phyloP scores from a whole-genome alignment of 2,329 filamentous ascomycete genomes.

The Sordariomycetes sp. region DNA sequence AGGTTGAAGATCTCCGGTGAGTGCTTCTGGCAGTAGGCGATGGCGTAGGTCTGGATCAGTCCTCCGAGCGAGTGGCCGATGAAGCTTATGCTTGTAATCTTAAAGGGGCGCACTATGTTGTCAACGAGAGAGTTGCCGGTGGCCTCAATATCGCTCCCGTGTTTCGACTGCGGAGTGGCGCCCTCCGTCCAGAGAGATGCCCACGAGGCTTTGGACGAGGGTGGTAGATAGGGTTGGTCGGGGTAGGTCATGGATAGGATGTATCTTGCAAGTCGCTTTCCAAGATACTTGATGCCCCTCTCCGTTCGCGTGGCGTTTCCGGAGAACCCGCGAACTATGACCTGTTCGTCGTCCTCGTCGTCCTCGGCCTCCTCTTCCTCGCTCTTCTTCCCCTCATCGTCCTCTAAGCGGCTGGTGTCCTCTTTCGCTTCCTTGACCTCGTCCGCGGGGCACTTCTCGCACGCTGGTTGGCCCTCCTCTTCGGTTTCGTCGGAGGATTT shows the following conservation, averaged over 20 bases:
- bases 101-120: constrained; percentile 48
- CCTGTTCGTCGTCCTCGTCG: constrained; percentile 56
- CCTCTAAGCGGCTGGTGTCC: not conserved
- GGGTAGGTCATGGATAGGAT: constrained; percentile 85
- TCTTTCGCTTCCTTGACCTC: not conserved
- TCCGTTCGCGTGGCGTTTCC: constrained; percentile 89
- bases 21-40: constrained; percentile 95
- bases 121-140: not conserved
- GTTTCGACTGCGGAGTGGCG: constrained; percentile 24
- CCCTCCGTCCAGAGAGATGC: constrained; percentile 29
- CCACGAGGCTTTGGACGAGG: constrained; percentile 33
- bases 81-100: constrained; percentile 90
- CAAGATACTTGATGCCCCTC: constrained; percentile 91
- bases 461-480: not conserved
- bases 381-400: constrained; percentile 7
- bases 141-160: constrained; percentile 22
- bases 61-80: constrained; percentile 87
- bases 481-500: not conserved
- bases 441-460: not conserved
- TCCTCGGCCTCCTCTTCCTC: constrained; percentile 11
- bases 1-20: constrained; percentile 81
- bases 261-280: constrained; percentile 87
- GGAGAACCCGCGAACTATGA: constrained; percentile 81
- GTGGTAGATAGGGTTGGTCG: constrained; percentile 77
- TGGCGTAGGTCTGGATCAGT: constrained; percentile 82